phyloP scores from a whole-genome alignment of 31 red algal genomes.

The Odonthalia washingtoniensis region DNA sequence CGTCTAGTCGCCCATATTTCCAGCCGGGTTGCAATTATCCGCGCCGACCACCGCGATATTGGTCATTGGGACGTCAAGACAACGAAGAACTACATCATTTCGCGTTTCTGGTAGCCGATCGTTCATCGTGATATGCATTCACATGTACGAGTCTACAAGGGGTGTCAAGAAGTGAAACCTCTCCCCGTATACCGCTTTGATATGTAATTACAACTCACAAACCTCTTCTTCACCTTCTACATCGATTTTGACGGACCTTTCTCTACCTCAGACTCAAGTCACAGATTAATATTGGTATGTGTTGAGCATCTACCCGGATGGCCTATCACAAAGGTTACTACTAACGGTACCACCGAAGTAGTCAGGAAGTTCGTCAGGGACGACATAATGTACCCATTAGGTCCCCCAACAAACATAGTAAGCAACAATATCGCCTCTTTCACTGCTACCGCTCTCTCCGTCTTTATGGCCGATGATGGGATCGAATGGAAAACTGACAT shows the following conservation, averaged over 20 bases:
- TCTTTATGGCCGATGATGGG: not conserved
- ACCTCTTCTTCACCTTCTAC: constrained; percentile 1
- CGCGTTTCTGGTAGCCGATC: not conserved
- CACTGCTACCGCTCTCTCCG: not conserved
- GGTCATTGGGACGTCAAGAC: too few relatives aligned
- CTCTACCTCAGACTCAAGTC: not conserved
- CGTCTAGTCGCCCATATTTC: not conserved
- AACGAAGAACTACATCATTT: not conserved
- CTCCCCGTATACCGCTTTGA: not conserved
- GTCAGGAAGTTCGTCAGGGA: not conserved
- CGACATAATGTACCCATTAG: not conserved
- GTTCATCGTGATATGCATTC: not conserved
- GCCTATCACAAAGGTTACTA: not conserved
- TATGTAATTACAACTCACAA: not conserved
- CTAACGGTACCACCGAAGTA: not conserved
- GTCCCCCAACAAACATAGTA: not conserved
- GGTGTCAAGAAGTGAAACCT: not conserved
- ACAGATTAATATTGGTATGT: constrained; percentile 16
- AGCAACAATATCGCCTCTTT: not conserved
- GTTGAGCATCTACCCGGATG: constrained; percentile 22
- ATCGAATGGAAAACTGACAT: not conserved
- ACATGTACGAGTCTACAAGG: not conserved
- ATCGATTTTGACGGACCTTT: constrained; percentile 25
- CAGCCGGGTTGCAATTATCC: not conserved
- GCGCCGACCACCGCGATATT: not conserved